Evolutionary conservation across 2,329 filamentous ascomycete species (phyloP).

Genomic region (Pyricularia sp.): DNA sequence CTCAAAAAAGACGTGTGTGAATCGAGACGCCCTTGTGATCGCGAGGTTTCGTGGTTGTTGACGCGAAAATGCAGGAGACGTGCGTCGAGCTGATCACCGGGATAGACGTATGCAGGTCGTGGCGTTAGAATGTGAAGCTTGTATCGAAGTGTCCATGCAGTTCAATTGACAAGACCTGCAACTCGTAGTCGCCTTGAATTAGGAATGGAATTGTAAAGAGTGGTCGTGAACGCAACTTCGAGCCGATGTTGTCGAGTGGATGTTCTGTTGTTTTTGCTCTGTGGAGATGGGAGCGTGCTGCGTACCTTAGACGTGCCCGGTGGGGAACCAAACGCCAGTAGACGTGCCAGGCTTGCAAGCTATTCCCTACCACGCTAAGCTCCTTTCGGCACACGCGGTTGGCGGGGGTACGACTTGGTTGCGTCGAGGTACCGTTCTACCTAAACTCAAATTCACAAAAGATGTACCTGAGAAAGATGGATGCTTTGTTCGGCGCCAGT

Average conservation of each 20-base stretch:
- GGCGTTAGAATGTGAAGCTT: background rate
- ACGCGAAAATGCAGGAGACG: background rate
- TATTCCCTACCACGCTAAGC: slow-evolving; percentile 2
- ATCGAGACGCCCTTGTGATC: background rate
- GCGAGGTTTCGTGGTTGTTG: background rate
- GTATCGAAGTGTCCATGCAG: background rate
- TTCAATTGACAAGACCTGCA: background rate
- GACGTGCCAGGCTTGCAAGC: slow-evolving; percentile 5
- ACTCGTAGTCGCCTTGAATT: background rate
- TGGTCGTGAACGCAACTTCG: background rate
- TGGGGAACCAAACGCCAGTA: slow-evolving; percentile 4
- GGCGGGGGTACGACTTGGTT: slow-evolving; percentile 4
- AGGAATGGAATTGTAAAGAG: background rate
- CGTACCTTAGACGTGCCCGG: slow-evolving; percentile 3
- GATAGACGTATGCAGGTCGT: background rate
- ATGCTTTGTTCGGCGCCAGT: background rate
- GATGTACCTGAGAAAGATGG: background rate
- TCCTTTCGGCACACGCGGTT: background rate
- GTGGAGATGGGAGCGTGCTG: background rate
- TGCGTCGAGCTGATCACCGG: background rate
- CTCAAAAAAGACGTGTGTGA: background rate
- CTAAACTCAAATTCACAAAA: background rate
- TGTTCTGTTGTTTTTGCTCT: slow-evolving; percentile 6
- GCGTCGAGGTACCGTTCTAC: background rate
- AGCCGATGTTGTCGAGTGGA: slow-evolving; percentile 4